Percentiles rank a stretch among this genome's conserved stretches.
These are phyloP conservation scores for Starmera pachycereana DNA, from an alignment of 805 yeast genomes.

Conservation along the genomic window DNA sequence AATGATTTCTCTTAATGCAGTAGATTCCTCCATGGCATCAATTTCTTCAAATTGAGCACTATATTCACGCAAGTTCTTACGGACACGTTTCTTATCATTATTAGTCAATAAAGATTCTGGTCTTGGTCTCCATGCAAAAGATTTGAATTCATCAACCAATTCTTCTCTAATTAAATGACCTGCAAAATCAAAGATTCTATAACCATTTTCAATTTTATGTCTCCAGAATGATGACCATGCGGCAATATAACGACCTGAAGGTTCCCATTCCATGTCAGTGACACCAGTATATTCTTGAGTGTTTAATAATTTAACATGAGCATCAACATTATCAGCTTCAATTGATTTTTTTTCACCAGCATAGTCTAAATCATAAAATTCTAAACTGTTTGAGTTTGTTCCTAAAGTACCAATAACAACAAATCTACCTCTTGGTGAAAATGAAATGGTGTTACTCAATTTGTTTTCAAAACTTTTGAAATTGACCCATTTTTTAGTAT, in stretches of 20 bases:
- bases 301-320: conserved; percentile 32
- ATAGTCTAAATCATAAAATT: conserved; percentile 78
- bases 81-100: conserved; percentile 79
- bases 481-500: conserved; percentile 45
- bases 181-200: conserved; percentile 73
- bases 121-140: conserved; percentile 95
- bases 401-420: conserved; percentile 43
- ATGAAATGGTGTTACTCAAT: conserved; percentile 60
- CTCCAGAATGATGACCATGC: conserved; percentile 84
- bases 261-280: conserved; percentile 88
- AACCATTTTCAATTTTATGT: conserved; percentile 83
- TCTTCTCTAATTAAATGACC: conserved; percentile 75
- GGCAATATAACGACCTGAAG: conserved; percentile 84
- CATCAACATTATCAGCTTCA: conserved; percentile 26
- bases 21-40: conserved; percentile 93
- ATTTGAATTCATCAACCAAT: conserved; percentile 71
- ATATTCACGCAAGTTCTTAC: conserved; percentile 82
- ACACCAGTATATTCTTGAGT: conserved; percentile 63
- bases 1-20: conserved; percentile 84
- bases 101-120: conserved; percentile 69
- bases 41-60: conserved; percentile 88
- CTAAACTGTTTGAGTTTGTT: conserved; percentile 52
- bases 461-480: conserved; percentile 49
- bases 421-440: conserved; percentile 94
- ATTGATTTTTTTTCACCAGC: conserved; percentile 53